A percentile compares a stretch with the other conserved stretches of the same genome.
These are phyloP conservation scores for Tulasnella calospora DNA, from an alignment of 768 basidiomycete species.

Conservation along the genomic window DNA sequence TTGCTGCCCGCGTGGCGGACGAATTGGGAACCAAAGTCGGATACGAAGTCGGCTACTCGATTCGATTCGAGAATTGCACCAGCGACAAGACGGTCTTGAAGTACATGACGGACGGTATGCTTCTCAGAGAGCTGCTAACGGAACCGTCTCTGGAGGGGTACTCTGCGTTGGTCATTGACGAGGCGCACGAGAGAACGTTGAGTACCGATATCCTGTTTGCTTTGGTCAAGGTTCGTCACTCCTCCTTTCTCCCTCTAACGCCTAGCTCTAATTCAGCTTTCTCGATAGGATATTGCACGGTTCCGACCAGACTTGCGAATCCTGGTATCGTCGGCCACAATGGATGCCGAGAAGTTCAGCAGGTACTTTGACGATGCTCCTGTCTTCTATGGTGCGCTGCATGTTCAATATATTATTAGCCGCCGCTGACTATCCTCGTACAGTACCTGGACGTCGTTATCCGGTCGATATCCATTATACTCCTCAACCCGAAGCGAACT, in stretches of 20 bases:
- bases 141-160: conserved; percentile 96
- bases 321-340: conserved; percentile 85
- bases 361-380: conserved; percentile 97
- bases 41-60: conserved; percentile 98
- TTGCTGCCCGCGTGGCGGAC: conserved; percentile 97
- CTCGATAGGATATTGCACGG: conserved; percentile 80
- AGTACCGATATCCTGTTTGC: conserved; percentile 99
- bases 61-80: conserved; percentile 98
- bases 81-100: conserved; percentile 98
- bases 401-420: not conserved
- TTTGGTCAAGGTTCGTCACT: conserved; percentile 75
- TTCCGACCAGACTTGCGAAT: conserved; percentile 91
- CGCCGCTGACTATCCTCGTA: not conserved
- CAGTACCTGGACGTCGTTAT: conserved; percentile 94
- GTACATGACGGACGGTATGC: conserved; percentile 99
- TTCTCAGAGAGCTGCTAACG: conserved; percentile 92
- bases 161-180: conserved; percentile 93
- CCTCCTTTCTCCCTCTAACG: conserved; percentile 28
- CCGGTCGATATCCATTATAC: conserved; percentile 99
- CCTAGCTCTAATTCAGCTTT: conserved; percentile 35
- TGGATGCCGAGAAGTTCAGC: conserved; percentile 97
- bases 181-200: conserved; percentile 95
- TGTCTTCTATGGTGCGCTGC: conserved; percentile 73
- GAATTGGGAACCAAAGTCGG: conserved; percentile 98
- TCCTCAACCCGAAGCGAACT: conserved; percentile 98